Evolutionary conservation across 2,329 filamentous ascomycete species (phyloP).

Genomic region (Trichoderma sp.): DNA sequence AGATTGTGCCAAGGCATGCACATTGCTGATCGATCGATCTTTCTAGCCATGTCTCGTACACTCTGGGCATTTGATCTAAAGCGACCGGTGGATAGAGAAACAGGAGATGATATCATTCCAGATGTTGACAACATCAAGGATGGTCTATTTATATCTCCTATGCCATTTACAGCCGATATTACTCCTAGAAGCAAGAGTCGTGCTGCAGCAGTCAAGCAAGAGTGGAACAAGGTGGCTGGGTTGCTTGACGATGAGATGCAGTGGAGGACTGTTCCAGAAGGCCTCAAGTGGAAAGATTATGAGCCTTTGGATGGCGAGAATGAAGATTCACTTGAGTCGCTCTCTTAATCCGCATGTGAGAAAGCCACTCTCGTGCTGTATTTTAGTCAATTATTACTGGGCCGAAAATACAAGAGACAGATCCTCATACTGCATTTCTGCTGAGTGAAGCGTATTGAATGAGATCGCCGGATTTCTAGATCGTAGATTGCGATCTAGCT

Average conservation of each 20-base stretch:
- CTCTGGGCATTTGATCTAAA: conserved; percentile 47
- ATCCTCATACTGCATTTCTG: background rate
- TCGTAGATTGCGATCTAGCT: background rate
- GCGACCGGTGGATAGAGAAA: conserved; percentile 1
- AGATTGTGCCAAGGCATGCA: conserved; percentile 33
- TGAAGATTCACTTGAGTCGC: background rate
- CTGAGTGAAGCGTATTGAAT: background rate
- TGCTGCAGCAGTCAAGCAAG: background rate
- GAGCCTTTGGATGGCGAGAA: background rate
- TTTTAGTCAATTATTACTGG: background rate
- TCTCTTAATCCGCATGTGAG: background rate
- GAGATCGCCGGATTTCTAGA: no score
- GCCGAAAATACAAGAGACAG: background rate
- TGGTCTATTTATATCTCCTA: conserved; percentile 4
- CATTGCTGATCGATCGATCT: conserved; percentile 30
- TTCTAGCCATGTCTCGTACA: conserved; percentile 37
- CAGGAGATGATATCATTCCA: conserved; percentile 10
- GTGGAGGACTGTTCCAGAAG: conserved; percentile 10
- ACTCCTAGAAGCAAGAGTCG: conserved; percentile 24
- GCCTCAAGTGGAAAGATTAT: conserved; percentile 12
- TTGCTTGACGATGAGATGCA: conserved; percentile 8
- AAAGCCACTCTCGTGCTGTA: background rate
- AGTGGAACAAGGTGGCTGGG: background rate
- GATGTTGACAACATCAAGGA: conserved; percentile 5
- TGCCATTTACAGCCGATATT: conserved; percentile 16